These are phyloP conservation scores for Trichoderma atroviride DNA, from an alignment of 2,329 filamentous ascomycete genomes.

Conservation along the genomic window DNA sequence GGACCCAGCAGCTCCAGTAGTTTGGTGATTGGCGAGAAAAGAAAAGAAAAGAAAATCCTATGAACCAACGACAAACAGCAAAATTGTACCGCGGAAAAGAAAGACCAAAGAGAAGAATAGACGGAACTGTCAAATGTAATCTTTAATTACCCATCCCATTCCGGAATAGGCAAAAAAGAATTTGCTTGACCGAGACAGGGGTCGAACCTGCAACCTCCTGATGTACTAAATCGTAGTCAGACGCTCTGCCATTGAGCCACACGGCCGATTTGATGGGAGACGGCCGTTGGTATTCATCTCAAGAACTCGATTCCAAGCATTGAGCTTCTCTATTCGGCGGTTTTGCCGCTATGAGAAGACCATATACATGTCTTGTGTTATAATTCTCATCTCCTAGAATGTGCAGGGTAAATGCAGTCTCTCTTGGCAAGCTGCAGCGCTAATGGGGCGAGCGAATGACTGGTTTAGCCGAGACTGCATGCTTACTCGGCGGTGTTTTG, in stretches of 20 bases:
- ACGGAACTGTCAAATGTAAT: no score
- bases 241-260: slow-evolving; percentile 27
- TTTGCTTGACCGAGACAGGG: slow-evolving; percentile 25
- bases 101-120: no score
- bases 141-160: no score
- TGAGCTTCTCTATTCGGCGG: neutral
- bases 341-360: neutral
- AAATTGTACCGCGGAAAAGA: no score
- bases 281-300: neutral
- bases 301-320: neutral
- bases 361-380: neutral
- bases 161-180: neutral
- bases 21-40: neutral
- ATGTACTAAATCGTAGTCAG: slow-evolving; percentile 25
- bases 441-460: neutral
- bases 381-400: neutral
- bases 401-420: neutral
- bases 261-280: slow-evolving; percentile 16
- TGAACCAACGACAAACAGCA: no score
- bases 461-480: neutral
- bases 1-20: neutral
- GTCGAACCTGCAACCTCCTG: slow-evolving; percentile 27
- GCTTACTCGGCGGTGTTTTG: neutral
- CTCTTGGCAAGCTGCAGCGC: neutral
- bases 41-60: no score